Conservation (phyloP, 2,329 filamentous ascomycete genomes). For the Cyclaneusma minus region DNA sequence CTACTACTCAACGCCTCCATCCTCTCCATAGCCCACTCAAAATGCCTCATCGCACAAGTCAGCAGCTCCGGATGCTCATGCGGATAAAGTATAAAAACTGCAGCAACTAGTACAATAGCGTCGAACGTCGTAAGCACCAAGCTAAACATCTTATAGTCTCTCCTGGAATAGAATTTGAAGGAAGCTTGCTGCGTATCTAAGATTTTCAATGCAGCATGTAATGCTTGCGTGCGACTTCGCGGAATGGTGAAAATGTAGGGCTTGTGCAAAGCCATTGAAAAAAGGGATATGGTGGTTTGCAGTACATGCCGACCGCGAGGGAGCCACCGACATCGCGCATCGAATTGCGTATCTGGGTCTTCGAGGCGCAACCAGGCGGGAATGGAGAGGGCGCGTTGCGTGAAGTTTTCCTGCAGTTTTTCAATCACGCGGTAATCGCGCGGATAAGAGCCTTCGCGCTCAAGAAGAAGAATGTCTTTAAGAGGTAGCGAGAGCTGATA, state of each 20-base stretch:
- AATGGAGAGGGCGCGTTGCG: constrained; percentile 29
- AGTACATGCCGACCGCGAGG: constrained; percentile 29
- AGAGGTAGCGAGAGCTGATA: constrained; percentile 31
- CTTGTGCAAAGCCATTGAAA: constrained; percentile 42
- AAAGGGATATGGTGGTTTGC: constrained; percentile 31
- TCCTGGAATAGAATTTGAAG: constrained; percentile 27
- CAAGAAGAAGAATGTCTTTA: constrained; percentile 36
- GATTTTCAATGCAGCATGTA: constrained; percentile 38
- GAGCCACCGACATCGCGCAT: constrained; percentile 39
- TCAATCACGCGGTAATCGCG: constrained; percentile 38
- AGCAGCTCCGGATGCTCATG: constrained; percentile 34
- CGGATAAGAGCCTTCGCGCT: constrained; percentile 37
- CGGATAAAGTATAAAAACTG: constrained; percentile 45
- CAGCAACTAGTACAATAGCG: constrained; percentile 43
- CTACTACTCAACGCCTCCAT: constrained; percentile 38
- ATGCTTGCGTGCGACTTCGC: constrained; percentile 35
- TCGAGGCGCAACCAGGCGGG: constrained; percentile 37
- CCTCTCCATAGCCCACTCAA: constrained; percentile 41
- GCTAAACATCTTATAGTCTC: constrained; percentile 36
- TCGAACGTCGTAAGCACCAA: constrained; percentile 51
- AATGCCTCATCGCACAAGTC: constrained; percentile 34
- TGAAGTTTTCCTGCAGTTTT: constrained; percentile 32
- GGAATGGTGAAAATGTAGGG: constrained; percentile 44
- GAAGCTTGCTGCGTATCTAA: constrained; percentile 39
- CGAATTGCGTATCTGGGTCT: constrained; percentile 41